Evolutionary conservation across 1,139 yeast species (phyloP).

Genomic region (Saccharomyces uvarum): DNA sequence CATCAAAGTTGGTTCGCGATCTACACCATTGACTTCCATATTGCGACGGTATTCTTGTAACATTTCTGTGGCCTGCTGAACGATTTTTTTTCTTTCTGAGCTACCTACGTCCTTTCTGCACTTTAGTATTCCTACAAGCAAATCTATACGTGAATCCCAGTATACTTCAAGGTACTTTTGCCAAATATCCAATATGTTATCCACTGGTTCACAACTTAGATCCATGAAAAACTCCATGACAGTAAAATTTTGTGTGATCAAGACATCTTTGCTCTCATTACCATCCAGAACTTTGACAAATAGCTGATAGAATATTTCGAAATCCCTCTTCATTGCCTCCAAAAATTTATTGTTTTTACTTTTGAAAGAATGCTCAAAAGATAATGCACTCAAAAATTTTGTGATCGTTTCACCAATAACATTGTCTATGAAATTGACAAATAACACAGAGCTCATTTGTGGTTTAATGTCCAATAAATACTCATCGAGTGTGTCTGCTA

Average conservation of each 20-base stretch:
- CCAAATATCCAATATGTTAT: slow-evolving; percentile 52
- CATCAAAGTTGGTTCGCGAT: background rate
- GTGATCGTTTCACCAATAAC: slow-evolving; percentile 44
- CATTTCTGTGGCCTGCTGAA: slow-evolving; percentile 17
- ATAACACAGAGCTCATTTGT: slow-evolving; percentile 43
- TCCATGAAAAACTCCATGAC: slow-evolving; percentile 69
- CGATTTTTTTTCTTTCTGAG: slow-evolving; percentile 22
- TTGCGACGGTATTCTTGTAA: background rate
- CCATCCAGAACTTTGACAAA: slow-evolving; percentile 42
- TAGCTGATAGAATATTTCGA: slow-evolving; percentile 54
- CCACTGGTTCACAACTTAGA: slow-evolving; percentile 49
- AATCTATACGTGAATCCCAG: slow-evolving; percentile 59
- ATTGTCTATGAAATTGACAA: slow-evolving; percentile 46
- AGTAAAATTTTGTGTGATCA: slow-evolving; percentile 40
- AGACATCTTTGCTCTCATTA: slow-evolving; percentile 33
- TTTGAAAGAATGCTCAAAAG: slow-evolving; percentile 35
- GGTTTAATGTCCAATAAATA: slow-evolving; percentile 56
- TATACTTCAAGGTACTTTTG: slow-evolving; percentile 48
- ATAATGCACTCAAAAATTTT: slow-evolving; percentile 42
- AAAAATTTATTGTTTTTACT: slow-evolving; percentile 37
- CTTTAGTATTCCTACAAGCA: slow-evolving; percentile 45
- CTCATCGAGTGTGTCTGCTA: slow-evolving; percentile 67
- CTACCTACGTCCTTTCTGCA: slow-evolving; percentile 36
- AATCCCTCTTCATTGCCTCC: slow-evolving; percentile 62
- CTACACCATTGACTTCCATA: background rate